These are phyloP conservation scores for Tolypocladium tundrense DNA, from an alignment of 2,329 filamentous ascomycete species.

Conservation along the genomic window DNA sequence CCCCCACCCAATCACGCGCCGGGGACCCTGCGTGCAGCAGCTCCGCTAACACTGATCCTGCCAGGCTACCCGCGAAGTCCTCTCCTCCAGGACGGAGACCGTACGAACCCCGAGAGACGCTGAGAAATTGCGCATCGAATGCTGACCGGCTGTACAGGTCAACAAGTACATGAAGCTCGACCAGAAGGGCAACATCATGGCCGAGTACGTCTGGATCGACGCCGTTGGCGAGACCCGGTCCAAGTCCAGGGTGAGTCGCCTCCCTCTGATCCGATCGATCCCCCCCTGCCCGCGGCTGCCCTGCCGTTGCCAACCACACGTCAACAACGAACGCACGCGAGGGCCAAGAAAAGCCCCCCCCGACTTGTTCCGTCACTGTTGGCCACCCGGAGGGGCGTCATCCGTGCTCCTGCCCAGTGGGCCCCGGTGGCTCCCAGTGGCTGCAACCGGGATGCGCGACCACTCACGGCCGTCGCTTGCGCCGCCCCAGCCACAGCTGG, in stretches of 20 bases:
- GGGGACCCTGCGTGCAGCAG: background rate
- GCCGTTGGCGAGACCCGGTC: constrained; percentile 73
- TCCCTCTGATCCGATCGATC: background rate
- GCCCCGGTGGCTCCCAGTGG: background rate
- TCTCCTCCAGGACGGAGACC: constrained; percentile 22
- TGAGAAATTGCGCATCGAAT: background rate
- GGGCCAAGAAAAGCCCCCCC: constrained; percentile 1
- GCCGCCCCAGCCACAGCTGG: constrained; percentile 1
- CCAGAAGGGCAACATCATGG: constrained; percentile 81
- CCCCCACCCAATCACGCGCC: background rate
- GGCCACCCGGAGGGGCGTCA: background rate
- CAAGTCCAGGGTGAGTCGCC: constrained; percentile 79
- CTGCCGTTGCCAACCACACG: background rate
- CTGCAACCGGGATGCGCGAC: background rate
- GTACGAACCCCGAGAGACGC: constrained; percentile 11
- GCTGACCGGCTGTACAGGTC: constrained; percentile 45
- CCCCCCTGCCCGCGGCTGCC: background rate
- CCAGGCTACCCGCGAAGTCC: constrained; percentile 17
- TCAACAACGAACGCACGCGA: background rate
- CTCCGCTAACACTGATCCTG: constrained; percentile 5
- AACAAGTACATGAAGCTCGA: constrained; percentile 85
- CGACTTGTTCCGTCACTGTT: constrained; percentile 6
- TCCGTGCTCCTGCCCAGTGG: background rate
- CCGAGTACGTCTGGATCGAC: constrained; percentile 97
- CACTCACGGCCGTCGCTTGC: background rate